A percentile compares a stretch with the other conserved stretches of the same genome.
These are phyloP conservation scores for Chlorella sorokiniana DNA, from an alignment of 139 green algal species.

Conservation along the genomic window DNA sequence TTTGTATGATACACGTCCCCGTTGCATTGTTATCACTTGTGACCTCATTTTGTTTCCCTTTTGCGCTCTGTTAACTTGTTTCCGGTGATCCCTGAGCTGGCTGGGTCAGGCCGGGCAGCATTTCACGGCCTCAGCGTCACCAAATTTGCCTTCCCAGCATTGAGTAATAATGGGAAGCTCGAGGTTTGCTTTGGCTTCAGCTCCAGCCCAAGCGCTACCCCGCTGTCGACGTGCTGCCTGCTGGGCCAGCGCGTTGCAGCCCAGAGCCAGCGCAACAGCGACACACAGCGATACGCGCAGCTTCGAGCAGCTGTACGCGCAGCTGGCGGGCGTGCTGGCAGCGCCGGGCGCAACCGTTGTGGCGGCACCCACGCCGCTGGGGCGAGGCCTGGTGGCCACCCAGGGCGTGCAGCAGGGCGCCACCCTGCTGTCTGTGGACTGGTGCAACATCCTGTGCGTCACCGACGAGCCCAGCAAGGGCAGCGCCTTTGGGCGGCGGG, in stretches of 20 bases:
- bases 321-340: slow-evolving; percentile 5
- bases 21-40: too few species aligned
- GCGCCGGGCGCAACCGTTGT: background rate
- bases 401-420: background rate
- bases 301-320: background rate
- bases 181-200: too few species aligned
- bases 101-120: too few species aligned
- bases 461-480: slow-evolving; percentile 43
- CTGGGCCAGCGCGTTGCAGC: background rate
- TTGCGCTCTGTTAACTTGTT: too few species aligned
- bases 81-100: too few species aligned
- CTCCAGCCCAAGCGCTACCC: too few species aligned
- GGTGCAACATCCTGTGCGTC: slow-evolving; percentile 43
- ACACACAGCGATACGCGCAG: background rate
- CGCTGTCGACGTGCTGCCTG: background rate
- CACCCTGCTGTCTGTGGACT: slow-evolving; percentile 40
- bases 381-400: slow-evolving; percentile 37
- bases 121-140: too few species aligned
- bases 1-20: too few species aligned
- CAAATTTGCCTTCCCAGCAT: too few species aligned
- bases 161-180: too few species aligned
- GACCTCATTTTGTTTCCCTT: too few species aligned
- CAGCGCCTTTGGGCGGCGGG: slow-evolving; percentile 27
- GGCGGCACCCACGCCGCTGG: slow-evolving; percentile 26
- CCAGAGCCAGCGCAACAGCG: background rate